Conservation (phyloP, 768 basidiomycete genomes). For the Tulasnella sp. region DNA sequence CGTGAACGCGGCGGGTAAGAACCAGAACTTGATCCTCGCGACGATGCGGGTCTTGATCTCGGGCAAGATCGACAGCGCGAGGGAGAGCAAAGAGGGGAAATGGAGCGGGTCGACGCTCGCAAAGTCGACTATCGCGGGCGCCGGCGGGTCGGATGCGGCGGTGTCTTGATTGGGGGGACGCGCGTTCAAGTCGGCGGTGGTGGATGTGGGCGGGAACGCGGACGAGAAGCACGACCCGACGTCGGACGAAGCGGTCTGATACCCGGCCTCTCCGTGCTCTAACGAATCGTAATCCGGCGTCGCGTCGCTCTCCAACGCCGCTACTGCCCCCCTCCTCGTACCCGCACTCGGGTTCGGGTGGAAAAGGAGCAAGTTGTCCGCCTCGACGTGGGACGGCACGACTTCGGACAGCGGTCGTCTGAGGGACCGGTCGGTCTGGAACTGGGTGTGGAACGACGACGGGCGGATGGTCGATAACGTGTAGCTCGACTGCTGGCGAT, state of each 20-base stretch:
- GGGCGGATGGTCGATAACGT: neutral
- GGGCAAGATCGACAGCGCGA: slow-evolving; percentile 5
- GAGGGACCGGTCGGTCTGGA: neutral
- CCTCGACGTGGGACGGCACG: neutral
- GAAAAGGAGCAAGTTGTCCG: neutral
- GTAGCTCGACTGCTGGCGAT: too few relatives aligned
- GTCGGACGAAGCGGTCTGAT: neutral
- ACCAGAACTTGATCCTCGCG: neutral
- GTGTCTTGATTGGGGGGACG: neutral
- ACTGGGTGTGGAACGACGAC: neutral
- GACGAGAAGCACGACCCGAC: neutral
- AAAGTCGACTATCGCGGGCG: neutral
- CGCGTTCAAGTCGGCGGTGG: neutral
- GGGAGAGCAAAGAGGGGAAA: slow-evolving; percentile 4
- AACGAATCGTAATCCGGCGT: neutral
- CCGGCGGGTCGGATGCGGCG: neutral
- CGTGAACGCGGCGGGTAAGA: neutral
- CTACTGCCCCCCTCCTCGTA: too few relatives aligned
- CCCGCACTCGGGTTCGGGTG: neutral
- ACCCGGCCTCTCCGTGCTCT: neutral
- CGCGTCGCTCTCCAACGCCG: too few relatives aligned
- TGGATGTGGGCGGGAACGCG: neutral
- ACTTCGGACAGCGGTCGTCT: neutral
- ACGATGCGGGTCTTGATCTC: neutral
- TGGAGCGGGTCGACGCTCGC: slow-evolving; percentile 6